Base-by-base conservation (phyloP, 192 early-diverging fungal genomes). In the Backusella parvicylindrica region DNA sequence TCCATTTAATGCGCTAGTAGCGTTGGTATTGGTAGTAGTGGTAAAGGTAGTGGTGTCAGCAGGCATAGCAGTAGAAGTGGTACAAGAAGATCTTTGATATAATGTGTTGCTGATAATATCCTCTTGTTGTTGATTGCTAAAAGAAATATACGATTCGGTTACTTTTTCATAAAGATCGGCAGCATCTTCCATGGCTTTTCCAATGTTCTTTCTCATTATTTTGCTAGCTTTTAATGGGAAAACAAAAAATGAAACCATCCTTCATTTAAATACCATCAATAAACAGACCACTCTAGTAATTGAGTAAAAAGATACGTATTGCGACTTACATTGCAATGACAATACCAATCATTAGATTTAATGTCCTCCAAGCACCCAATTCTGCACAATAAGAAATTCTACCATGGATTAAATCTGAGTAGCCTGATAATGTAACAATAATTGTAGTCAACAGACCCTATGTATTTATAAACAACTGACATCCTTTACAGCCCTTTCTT, bases 151-250 rank as follows among this genome's bases (percentile, higher is more conserved):
- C 3, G 36, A 43, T 33, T 63, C 63, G 15, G 72, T 36, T 40
- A 26, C 33, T 64, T 65, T 26, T 65, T 73, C 72, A 73, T 73
- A 73, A n/a, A 73, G 36, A 35, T 65, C n/a, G 7, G 72, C 72
- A n/a, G 72, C 63, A 6, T 73, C 72, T n/a, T 64, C 60, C 36
- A 73, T 64, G 26, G 63, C 72, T 21, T 66, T 65, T 37, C 72
- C 60, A 18, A 73, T 18, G 15, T 73, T 73, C 15, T 73, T 43
- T 64, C 72, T 13, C 56, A 73, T 60, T 6, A 63, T 64, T 30
- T 40, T 31, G 9, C 60, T 73, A n/a, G 72, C 72, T 41, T 73
- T 73, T 64, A 63, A 16, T 40, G 72, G 72, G 31, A 73, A 73
- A 11, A 73, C 60, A 43, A 60, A 73, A 28, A 73, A 30, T 32